Conservation (phyloP, 441 rosid genomes). For the Mallotus japonicus region DNA sequence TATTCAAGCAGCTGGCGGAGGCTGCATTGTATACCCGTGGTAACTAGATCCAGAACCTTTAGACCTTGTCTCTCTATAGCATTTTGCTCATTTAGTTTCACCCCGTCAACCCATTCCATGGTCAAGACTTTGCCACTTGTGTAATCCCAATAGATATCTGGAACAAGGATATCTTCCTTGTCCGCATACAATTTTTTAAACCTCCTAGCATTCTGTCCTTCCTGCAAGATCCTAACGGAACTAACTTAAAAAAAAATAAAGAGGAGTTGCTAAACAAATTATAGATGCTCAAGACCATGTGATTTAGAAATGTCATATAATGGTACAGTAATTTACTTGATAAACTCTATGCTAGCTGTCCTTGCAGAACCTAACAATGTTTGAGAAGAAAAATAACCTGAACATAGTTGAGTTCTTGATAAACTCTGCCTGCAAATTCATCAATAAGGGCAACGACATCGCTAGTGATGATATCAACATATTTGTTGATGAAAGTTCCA, state of each 20-base stretch:
- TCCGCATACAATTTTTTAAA: slow-evolving; percentile 90
- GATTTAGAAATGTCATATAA: neutral
- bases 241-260: slow-evolving; percentile 46
- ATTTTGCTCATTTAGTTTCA: slow-evolving; percentile 71
- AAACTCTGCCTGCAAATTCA: slow-evolving; percentile 85
- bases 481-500: slow-evolving; percentile 62
- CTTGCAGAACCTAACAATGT: too few species aligned
- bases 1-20: slow-evolving; percentile 90
- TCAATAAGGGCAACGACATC: slow-evolving; percentile 75
- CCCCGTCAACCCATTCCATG: slow-evolving; percentile 98
- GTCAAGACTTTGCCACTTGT: slow-evolving; percentile 84
- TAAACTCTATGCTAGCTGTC: too few species aligned
- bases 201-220: slow-evolving; percentile 91
- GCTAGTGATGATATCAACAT: slow-evolving; percentile 62
- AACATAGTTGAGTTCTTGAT: slow-evolving; percentile 88
- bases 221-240: slow-evolving; percentile 73
- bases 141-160: slow-evolving; percentile 94
- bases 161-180: slow-evolving; percentile 80
- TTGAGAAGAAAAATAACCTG: slow-evolving; percentile 48
- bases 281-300: slow-evolving; percentile 6
- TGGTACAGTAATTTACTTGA: neutral
- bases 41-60: slow-evolving; percentile 87
- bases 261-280: slow-evolving; percentile 24
- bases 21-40: slow-evolving; percentile 89
- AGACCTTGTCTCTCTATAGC: slow-evolving; percentile 90